Evolutionary conservation across 2,329 filamentous ascomycete genomes (phyloP).

Genomic region (Claviceps sp.): DNA sequence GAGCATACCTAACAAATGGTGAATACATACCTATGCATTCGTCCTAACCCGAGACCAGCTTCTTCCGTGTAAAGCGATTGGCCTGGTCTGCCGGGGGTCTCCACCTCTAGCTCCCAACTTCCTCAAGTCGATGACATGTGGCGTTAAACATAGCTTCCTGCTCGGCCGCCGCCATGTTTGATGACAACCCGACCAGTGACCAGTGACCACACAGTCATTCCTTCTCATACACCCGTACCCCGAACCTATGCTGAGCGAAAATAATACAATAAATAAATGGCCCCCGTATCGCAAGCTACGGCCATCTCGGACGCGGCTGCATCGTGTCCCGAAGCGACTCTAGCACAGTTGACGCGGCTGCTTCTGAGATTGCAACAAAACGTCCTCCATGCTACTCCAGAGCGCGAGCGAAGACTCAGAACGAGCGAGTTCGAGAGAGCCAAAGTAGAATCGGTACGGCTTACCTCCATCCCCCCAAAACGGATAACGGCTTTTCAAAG

Average conservation of each 20-base stretch:
- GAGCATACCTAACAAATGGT: too few species aligned
- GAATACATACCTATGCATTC: too few species aligned
- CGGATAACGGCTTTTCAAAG: background rate
- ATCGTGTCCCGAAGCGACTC: constrained; percentile 15
- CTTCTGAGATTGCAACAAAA: constrained; percentile 52
- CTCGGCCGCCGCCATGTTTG: background rate
- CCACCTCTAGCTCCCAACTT: background rate
- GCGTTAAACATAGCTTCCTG: background rate
- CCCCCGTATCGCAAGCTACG: background rate
- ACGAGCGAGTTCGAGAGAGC: constrained; percentile 52
- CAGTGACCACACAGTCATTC: background rate
- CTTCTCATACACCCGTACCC: background rate
- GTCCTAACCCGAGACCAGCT: too few species aligned
- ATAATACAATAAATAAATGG: background rate
- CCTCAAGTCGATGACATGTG: background rate
- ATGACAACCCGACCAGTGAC: background rate
- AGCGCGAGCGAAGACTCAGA: constrained; percentile 42
- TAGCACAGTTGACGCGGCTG: constrained; percentile 46
- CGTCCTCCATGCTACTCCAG: constrained; percentile 47
- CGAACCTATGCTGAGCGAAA: background rate
- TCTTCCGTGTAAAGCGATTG: background rate
- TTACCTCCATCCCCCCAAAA: constrained; percentile 8
- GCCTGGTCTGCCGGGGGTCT: background rate
- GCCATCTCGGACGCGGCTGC: background rate
- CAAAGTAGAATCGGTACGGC: constrained; percentile 28